These are phyloP conservation scores for Colletotrichum abscissum DNA, from an alignment of 2,329 filamentous ascomycete species.

Conservation along the genomic window DNA sequence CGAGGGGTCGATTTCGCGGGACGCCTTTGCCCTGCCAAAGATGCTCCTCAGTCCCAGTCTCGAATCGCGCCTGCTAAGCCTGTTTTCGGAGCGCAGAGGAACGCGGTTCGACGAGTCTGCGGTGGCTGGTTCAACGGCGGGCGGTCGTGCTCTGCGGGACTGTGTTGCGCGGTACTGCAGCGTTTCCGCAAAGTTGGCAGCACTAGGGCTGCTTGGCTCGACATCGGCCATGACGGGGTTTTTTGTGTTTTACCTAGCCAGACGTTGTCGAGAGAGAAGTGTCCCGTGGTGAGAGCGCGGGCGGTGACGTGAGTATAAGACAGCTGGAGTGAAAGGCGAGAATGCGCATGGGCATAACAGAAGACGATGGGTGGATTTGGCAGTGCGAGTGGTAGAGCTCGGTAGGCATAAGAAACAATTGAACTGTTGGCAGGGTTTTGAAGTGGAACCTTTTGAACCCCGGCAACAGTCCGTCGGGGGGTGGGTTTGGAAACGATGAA, in stretches of 20 bases:
- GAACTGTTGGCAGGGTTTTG: constrained; percentile 23
- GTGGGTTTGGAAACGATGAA: constrained; percentile 15
- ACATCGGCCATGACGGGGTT: constrained; percentile 32
- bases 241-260: constrained; percentile 1
- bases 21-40: constrained; percentile 58
- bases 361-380: constrained; percentile 21
- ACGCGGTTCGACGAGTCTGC: constrained; percentile 50
- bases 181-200: constrained; percentile 38
- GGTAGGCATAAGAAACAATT: constrained; percentile 32
- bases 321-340: constrained; percentile 5
- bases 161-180: constrained; percentile 46
- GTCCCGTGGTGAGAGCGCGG: neutral
- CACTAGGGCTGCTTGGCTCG: constrained; percentile 31
- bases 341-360: constrained; percentile 29
- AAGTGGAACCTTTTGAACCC: constrained; percentile 26
- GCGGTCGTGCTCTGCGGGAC: constrained; percentile 51
- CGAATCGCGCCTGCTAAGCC: constrained; percentile 60
- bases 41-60: constrained; percentile 62
- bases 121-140: constrained; percentile 45
- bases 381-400: constrained; percentile 29
- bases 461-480: constrained; percentile 10
- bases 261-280: neutral
- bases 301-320: constrained; percentile 33
- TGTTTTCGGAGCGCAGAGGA: constrained; percentile 54
- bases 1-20: constrained; percentile 47